Evolutionary conservation across 2,329 filamentous ascomycete genomes (phyloP).

Genomic region (Talaromyces amestolkiae): DNA sequence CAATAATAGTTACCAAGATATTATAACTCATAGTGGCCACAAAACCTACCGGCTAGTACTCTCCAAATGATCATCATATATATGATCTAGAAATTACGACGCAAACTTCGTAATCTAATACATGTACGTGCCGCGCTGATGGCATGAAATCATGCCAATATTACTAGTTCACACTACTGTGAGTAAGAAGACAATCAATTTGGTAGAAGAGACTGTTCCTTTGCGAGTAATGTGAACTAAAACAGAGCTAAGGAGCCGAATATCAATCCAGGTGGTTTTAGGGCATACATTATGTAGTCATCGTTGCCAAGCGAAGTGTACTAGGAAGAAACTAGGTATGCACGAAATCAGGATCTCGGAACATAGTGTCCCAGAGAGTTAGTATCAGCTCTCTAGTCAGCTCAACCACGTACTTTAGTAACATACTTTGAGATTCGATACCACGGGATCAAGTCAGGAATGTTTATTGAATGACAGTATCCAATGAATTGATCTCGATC

Average conservation of each 20-base stretch:
- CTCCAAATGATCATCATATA: not conserved
- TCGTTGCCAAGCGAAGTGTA: not conserved
- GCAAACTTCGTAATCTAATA: not conserved
- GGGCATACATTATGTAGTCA: constrained; percentile 1
- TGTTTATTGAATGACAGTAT: not conserved
- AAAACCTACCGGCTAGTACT: not conserved
- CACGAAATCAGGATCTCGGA: constrained; percentile 2
- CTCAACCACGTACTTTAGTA: not conserved
- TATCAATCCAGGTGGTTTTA: not conserved
- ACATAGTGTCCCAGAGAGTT: not conserved
- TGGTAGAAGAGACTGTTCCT: not conserved
- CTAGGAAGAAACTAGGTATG: not conserved
- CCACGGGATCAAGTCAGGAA: not conserved
- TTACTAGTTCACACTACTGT: not conserved
- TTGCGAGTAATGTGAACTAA: not conserved
- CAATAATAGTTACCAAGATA: not conserved
- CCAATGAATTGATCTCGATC: not conserved
- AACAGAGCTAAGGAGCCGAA: not conserved
- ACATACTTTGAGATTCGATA: not conserved
- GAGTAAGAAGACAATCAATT: not conserved
- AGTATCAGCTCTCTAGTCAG: not conserved
- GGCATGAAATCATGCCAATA: not conserved
- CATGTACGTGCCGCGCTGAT: not conserved
- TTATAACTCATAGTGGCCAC: not conserved
- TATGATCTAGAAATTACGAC: not conserved